phyloP scores from a whole-genome alignment of 306 rosid genomes.

The Pachyrhizus erosus region DNA sequence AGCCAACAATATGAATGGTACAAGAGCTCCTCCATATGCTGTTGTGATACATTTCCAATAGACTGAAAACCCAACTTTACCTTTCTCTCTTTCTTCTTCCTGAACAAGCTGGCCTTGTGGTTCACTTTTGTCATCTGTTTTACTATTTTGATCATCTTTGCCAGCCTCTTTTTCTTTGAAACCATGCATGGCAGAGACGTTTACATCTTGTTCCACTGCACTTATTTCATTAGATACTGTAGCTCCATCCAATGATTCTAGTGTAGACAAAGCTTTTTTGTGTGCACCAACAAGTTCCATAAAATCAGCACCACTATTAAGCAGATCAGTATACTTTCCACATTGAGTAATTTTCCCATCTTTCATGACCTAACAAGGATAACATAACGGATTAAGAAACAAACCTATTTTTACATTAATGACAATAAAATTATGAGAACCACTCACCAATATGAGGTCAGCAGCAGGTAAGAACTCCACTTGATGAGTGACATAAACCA shows the following conservation, averaged over 20 bases:
- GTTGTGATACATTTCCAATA: slow-evolving; percentile 78
- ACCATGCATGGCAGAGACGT: slow-evolving; percentile 31
- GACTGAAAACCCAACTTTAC: slow-evolving; percentile 72
- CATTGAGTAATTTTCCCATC: slow-evolving; percentile 78
- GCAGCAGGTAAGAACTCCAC: slow-evolving; percentile 88
- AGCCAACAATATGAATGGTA: slow-evolving; percentile 73
- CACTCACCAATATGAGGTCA: slow-evolving; percentile 73
- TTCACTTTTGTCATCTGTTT: slow-evolving; percentile 46
- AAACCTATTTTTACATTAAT: background rate
- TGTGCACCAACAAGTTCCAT: slow-evolving; percentile 93
- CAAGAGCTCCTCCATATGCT: slow-evolving; percentile 84
- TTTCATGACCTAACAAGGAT: slow-evolving; percentile 73
- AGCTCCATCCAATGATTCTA: slow-evolving; percentile 51
- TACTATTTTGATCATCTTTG: slow-evolving; percentile 45
- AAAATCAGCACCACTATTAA: slow-evolving; percentile 69
- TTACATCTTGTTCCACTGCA: slow-evolving; percentile 40
- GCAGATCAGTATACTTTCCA: slow-evolving; percentile 76
- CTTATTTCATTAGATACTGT: slow-evolving; percentile 40
- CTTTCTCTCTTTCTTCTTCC: slow-evolving; percentile 95
- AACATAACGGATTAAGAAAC: background rate
- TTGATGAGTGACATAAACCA: slow-evolving; percentile 86
- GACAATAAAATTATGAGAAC: background rate
- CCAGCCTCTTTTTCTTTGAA: slow-evolving; percentile 49
- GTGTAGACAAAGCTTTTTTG: slow-evolving; percentile 71
- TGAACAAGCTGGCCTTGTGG: slow-evolving; percentile 79